These are phyloP conservation scores for Cryptosporidium andersoni DNA, from an alignment of 169 alveolate species.

Conservation along the genomic window DNA sequence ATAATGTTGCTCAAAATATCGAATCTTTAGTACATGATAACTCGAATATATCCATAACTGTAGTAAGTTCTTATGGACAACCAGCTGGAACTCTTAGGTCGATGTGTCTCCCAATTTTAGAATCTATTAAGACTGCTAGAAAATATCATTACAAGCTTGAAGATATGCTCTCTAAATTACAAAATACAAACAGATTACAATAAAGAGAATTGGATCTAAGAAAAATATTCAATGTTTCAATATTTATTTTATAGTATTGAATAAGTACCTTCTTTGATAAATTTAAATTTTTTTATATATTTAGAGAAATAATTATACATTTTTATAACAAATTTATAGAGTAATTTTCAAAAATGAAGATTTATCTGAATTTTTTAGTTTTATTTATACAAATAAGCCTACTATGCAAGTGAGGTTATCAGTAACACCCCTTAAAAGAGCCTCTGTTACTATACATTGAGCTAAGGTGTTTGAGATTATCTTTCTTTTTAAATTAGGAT, in stretches of 20 bases:
- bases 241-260: too few species aligned
- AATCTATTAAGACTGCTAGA: constrained; percentile 58
- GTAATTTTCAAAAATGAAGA: neutral
- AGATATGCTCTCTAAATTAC: constrained; percentile 21
- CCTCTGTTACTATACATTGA: constrained; percentile 49
- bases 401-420: constrained; percentile 41
- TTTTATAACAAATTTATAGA: too few species aligned
- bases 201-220: too few species aligned
- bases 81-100: constrained; percentile 19
- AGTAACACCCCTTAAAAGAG: constrained; percentile 60
- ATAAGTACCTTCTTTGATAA: too few species aligned
- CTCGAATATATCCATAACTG: constrained; percentile 45
- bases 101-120: constrained; percentile 47
- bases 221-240: too few species aligned
- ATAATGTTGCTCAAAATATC: constrained; percentile 45
- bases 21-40: constrained; percentile 65
- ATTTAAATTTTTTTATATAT: neutral
- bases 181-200: constrained; percentile 1
- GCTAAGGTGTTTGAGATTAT: constrained; percentile 41
- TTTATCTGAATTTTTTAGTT: neutral
- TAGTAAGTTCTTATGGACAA: constrained; percentile 63
- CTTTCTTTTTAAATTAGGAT: constrained; percentile 21
- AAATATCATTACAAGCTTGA: constrained; percentile 31
- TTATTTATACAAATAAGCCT: constrained; percentile 6
- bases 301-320: neutral